Base-by-base conservation (phyloP, 139 green algal species). In the Auxenochlorella pyrenoidosa region DNA sequence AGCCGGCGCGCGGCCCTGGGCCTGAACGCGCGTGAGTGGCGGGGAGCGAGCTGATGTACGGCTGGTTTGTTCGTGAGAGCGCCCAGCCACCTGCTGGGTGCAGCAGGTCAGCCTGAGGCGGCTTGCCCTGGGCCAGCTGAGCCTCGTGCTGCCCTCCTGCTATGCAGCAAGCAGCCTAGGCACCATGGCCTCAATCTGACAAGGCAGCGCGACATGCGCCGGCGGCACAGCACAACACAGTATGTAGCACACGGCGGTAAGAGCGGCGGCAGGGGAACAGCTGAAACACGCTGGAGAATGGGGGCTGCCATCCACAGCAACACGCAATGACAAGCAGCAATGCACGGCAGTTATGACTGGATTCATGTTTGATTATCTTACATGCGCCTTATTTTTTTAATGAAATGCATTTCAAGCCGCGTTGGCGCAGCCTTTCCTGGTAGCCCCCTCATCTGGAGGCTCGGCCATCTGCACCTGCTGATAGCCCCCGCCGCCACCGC, bases 11-110 rank as follows among this genome's bases (percentile, higher is more conserved):
- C 54, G 63, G 51, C 80, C 18, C 32, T 85, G 63, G 80, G 75
- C 40, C 77, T 85, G 40, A 65, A 66, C 19, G 80, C 58, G 75
- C 28, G 80, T 85, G 60, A 85, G 80, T 44, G 80, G 76, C 5
- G 26, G 26, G 32, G n/a, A 30, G 43, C 1, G 72, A 18, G 32
- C 22, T 24, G 72, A 51, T 12, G 22, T 15, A 5, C 21, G n/a
- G 12, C 54, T 63, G 54, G 12, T 26, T 2, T 63, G 54, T 2
- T n/a, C 15, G 3, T 4, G 16, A 63, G 54, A 13, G 54, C 54
- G 22, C 13, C 54, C 22, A 13, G 15, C 16, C 10, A 4, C 54
- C 16, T 63, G 54, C 54, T 22, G 54, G 54, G 22, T 63, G n/a
- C 18, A 43, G 36, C 19, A 13, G 34, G 15, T 41, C 15, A 1